Evolutionary conservation across 495 filamentous ascomycete genomes (phyloP).

Genomic region (Penicillium turbatum): DNA sequence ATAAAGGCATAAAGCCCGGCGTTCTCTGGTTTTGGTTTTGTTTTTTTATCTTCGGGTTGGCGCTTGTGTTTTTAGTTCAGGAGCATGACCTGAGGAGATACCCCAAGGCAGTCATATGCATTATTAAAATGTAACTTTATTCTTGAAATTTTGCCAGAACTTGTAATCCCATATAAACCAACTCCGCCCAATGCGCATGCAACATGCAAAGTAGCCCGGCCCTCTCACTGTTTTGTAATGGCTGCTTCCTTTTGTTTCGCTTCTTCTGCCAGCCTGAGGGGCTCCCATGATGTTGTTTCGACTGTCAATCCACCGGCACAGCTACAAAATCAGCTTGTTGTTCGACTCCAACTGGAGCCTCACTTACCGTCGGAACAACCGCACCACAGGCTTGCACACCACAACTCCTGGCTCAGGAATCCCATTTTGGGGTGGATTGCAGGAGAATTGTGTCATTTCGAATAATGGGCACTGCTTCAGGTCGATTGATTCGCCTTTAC

Average conservation of each 20-base stretch:
- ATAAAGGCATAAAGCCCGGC: constrained; percentile 14
- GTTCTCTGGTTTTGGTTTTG: constrained; percentile 21
- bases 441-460: constrained; percentile 80
- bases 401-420: constrained; percentile 54
- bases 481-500: constrained; percentile 47
- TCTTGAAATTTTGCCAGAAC: not conserved
- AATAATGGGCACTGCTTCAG: constrained; percentile 67
- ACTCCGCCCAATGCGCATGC: constrained; percentile 29
- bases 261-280: constrained; percentile 29
- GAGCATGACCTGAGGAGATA: constrained; percentile 38
- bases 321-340: constrained; percentile 40
- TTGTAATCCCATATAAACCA: constrained; percentile 15
- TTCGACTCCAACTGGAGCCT: not conserved
- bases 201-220: not conserved
- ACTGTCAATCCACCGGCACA: constrained; percentile 72
- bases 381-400: constrained; percentile 67
- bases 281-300: constrained; percentile 80
- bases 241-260: constrained; percentile 20
- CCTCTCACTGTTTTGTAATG: not conserved
- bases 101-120: constrained; percentile 28
- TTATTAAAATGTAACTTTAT: constrained; percentile 15
- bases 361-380: constrained; percentile 74
- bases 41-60: constrained; percentile 17
- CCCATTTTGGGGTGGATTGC: constrained; percentile 54
- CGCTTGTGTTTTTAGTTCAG: constrained; percentile 16